Evolutionary conservation across 1,139 yeast species (phyloP).

Genomic region (Suhomyces maxii): DNA sequence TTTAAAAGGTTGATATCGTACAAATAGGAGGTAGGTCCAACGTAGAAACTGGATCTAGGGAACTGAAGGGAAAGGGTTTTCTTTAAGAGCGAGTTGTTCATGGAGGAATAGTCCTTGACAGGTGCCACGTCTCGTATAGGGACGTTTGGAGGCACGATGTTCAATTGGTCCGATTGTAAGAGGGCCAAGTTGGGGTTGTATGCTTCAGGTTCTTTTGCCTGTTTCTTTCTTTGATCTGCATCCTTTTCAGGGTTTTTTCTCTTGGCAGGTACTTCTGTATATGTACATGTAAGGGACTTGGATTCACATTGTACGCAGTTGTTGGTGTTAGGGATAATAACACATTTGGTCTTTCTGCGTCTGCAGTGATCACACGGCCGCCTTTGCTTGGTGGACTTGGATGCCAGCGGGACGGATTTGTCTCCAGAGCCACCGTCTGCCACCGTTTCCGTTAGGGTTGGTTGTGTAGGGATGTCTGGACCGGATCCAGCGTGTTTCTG

Average conservation of each 20-base stretch:
- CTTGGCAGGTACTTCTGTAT: slow-evolving; percentile 34
- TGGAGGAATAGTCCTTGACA: slow-evolving; percentile 53
- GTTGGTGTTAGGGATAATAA: slow-evolving; percentile 54
- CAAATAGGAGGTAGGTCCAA: slow-evolving; percentile 69
- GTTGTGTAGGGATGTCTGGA: too few relatives aligned
- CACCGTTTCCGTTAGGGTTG: slow-evolving; percentile 3
- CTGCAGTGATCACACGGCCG: slow-evolving; percentile 73
- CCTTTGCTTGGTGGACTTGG: slow-evolving; percentile 26
- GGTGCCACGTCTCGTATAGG: slow-evolving; percentile 56
- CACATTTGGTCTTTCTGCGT: slow-evolving; percentile 64
- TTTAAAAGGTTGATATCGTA: slow-evolving; percentile 62
- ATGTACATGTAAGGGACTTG: slow-evolving; percentile 66
- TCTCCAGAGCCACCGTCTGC: neutral
- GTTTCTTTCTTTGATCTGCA: slow-evolving; percentile 17
- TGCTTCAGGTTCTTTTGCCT: slow-evolving; percentile 9
- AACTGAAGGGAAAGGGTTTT: slow-evolving; percentile 56
- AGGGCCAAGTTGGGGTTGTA: slow-evolving; percentile 6
- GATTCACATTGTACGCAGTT: slow-evolving; percentile 71
- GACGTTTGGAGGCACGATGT: slow-evolving; percentile 49
- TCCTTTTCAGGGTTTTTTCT: slow-evolving; percentile 29
- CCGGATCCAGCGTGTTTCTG: too few relatives aligned
- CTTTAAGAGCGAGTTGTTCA: slow-evolving; percentile 47
- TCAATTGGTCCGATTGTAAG: slow-evolving; percentile 8
- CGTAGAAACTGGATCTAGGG: slow-evolving; percentile 74
- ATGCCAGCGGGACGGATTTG: slow-evolving; percentile 6